A percentile compares a stretch with the other conserved stretches of the same genome.
Conservation (phyloP, 352 stramenopile genomes). For the Peronospora tabacina region DNA sequence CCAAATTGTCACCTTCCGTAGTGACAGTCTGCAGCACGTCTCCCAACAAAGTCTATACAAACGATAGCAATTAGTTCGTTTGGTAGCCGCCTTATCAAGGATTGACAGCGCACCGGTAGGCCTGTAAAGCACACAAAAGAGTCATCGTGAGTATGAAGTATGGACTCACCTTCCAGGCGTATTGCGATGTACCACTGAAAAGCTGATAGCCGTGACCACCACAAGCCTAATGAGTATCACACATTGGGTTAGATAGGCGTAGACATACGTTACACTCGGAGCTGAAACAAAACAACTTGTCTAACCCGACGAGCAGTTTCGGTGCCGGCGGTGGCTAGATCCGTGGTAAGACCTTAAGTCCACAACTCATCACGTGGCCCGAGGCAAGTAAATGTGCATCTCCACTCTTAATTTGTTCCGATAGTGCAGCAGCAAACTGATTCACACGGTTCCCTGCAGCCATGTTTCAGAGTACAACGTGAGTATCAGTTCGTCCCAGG, state of each 20-base stretch:
- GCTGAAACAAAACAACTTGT: not conserved
- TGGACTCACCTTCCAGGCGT: not conserved
- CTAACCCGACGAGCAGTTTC: constrained; percentile 43
- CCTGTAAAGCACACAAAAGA: constrained; percentile 10
- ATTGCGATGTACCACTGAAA: constrained; percentile 49
- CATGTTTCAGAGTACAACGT: not conserved
- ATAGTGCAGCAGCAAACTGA: constrained; percentile 37
- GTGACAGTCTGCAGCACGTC: constrained; percentile 92
- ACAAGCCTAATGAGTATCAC: constrained; percentile 47
- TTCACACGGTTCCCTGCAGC: constrained; percentile 41
- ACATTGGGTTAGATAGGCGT: not conserved
- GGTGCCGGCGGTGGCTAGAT: constrained; percentile 43
- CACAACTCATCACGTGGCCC: constrained; percentile 53
- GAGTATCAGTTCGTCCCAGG: not conserved
- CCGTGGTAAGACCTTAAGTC: constrained; percentile 48
- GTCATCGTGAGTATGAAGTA: constrained; percentile 30
- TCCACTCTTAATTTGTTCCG: constrained; percentile 35
- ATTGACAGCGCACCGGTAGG: constrained; percentile 15
- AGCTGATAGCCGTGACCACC: constrained; percentile 92
- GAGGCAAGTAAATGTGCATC: constrained; percentile 40
- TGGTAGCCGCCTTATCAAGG: constrained; percentile 29
- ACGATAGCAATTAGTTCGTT: constrained; percentile 20
- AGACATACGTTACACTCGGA: not conserved
- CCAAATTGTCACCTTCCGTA: constrained; percentile 93
- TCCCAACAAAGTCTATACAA: constrained; percentile 55